A percentile compares a stretch with the other conserved stretches of the same genome.
phyloP scores from a whole-genome alignment of 2,329 filamentous ascomycete species.

The Coniochaeta prunicola region DNA sequence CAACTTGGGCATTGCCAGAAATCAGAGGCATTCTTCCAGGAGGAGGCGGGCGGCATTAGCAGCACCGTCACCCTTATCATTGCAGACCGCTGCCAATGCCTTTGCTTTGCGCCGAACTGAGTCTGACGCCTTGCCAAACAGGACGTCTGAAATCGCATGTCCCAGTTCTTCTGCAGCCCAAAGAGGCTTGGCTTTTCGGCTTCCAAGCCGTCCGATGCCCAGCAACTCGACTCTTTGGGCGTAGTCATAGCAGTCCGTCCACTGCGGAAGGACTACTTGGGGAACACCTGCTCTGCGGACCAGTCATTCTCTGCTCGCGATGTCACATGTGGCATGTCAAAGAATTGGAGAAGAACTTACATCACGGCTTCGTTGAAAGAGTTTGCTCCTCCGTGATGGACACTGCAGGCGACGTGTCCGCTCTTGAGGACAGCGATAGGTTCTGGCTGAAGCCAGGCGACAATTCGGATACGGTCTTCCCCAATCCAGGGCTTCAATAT shows the following conservation, averaged over 20 bases:
- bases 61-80: neutral
- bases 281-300: neutral
- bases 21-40: neutral
- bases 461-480: neutral
- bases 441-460: neutral
- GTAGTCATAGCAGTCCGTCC: neutral
- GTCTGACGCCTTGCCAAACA: neutral
- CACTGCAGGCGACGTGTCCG: neutral
- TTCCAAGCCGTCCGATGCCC: neutral
- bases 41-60: neutral
- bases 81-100: neutral
- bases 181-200: neutral
- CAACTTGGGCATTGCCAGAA: neutral
- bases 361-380: neutral
- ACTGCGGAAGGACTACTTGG: neutral
- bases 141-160: neutral
- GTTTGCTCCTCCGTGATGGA: neutral
- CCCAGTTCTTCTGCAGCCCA: neutral
- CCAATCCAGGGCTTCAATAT: neutral
- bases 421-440: neutral
- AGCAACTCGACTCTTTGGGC: neutral
- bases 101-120: neutral
- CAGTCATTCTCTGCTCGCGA: neutral
- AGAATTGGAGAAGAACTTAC: neutral
- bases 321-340: neutral